Evolutionary conservation across 805 yeast genomes (phyloP).

Genomic region (Candida orba): DNA sequence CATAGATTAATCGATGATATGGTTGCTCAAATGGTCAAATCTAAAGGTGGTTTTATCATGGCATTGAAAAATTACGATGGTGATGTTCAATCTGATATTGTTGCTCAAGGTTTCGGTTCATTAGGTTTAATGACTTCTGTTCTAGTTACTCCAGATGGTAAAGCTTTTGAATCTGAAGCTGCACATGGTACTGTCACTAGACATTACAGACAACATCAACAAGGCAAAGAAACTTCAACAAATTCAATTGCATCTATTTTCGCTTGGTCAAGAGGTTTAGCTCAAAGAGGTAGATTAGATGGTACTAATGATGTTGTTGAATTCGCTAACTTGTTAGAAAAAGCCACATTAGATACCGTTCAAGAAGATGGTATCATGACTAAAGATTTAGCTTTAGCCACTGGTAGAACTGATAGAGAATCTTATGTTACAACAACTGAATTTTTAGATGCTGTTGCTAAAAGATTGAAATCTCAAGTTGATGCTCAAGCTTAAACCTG

Average conservation of each 20-base stretch:
- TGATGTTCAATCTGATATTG: constrained; percentile 79
- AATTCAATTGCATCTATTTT: constrained; percentile 81
- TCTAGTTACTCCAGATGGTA: constrained; percentile 77
- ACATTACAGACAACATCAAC: constrained; percentile 76
- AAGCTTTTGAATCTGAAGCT: constrained; percentile 80
- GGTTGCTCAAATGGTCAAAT: constrained; percentile 86
- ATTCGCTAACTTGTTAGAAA: constrained; percentile 60
- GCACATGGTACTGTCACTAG: constrained; percentile 88
- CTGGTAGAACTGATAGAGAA: constrained; percentile 52
- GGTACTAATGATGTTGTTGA: constrained; percentile 60
- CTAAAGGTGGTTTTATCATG: constrained; percentile 75
- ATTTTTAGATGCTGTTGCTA: constrained; percentile 71
- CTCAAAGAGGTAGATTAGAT: constrained; percentile 76
- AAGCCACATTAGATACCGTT: constrained; percentile 66
- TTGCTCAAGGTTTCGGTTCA: constrained; percentile 84
- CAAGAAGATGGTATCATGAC: constrained; percentile 74
- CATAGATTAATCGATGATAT: constrained; percentile 81
- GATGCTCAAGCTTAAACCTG: constrained; percentile 5
- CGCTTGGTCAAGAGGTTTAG: constrained; percentile 82
- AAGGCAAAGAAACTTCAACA: constrained; percentile 77
- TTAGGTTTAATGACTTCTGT: constrained; percentile 81
- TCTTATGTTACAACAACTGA: constrained; percentile 69
- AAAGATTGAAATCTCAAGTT: constrained; percentile 31
- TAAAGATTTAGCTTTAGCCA: constrained; percentile 71
- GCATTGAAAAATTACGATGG: constrained; percentile 84